Evolutionary conservation across 768 basidiomycete genomes (phyloP), one percentile per base, ranked within the genome.

Genomic region (Hirschioporus abietinus): DNA sequence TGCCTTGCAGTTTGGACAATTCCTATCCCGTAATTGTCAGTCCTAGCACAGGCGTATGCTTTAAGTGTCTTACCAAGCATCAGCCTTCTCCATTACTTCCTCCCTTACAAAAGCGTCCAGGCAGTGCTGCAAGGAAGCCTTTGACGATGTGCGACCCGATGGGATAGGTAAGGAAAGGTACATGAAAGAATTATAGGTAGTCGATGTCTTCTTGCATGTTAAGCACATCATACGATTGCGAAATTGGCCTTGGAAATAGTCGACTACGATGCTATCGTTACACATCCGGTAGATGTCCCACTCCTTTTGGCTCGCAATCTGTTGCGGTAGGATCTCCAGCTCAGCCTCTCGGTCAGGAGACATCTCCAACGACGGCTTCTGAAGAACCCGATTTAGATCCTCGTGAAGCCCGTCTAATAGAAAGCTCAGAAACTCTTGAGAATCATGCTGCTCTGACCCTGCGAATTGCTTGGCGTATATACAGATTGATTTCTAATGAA

Each of bases 181-280:
- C 82, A 97, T 99, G 77, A 99, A 99, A 7, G 92, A 84, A 74
- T 98, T 97, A 72, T 96, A 99, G 5, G 96, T 98, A 27, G 95
- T 99, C 30, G 96, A 97, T 5, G 96, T 98, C 95, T 93, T 92
- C 68, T 88, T 82, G 74, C 96, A 99, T 4, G 91, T 96, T 74
- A 95, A 74, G 76, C 96, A 99, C 72, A 92, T 86, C 78, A 99
- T 76, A 65, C 88, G 83, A 78, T 91, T 98, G 69, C 93, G 82
- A 76, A 97, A 98, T 76, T 99, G 97, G 12, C 96, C 96, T 78
- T 99, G 96, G 81, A 99, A 98, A 74, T 90, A 92, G 77, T 98
- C 96, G 30, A 99, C 97, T 64, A 99, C 90, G 65, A 99, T 78
- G 72, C 92, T 94, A 74, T 99, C 94, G 74, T 98, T 95, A 66